Percentiles rank a stretch among this genome's conserved stretches.
Evolutionary conservation across 1,284 basidiomycete genomes (phyloP).

Genomic region (Lignosus rhinocerotis): DNA sequence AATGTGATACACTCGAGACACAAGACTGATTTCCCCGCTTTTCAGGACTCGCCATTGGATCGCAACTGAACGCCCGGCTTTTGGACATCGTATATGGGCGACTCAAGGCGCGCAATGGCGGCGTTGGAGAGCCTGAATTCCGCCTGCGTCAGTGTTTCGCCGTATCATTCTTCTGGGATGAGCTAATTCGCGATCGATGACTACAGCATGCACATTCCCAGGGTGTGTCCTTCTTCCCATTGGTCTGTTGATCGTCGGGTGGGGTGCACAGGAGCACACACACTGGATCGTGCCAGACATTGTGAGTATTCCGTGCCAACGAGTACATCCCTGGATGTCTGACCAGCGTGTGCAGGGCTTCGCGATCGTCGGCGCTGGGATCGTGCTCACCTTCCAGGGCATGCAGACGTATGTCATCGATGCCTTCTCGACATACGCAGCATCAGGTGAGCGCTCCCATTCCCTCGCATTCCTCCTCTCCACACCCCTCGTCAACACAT

Average conservation of each 20-base stretch:
- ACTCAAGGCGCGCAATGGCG: conserved; percentile 50
- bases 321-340: neutral
- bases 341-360: neutral
- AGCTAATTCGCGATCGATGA: neutral
- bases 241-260: conserved; percentile 68
- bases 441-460: conserved; percentile 46
- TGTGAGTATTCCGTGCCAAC: conserved; percentile 22
- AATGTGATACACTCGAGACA: too few relatives aligned
- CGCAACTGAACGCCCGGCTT: conserved; percentile 59
- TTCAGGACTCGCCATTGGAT: conserved; percentile 38
- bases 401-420: conserved; percentile 67
- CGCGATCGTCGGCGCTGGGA: neutral
- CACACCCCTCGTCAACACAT: too few relatives aligned
- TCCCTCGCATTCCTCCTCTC: neutral
- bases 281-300: conserved; percentile 73
- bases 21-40: neutral
- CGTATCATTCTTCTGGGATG: neutral
- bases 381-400: conserved; percentile 50
- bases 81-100: conserved; percentile 57
- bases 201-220: conserved; percentile 57
- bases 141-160: conserved; percentile 28
- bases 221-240: conserved; percentile 54
- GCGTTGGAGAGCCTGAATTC: conserved; percentile 60
- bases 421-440: conserved; percentile 62
- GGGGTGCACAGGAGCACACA: conserved; percentile 52